phyloP scores from a whole-genome alignment of 2,329 filamentous ascomycete species.

The Metarhizium anisopliae region DNA sequence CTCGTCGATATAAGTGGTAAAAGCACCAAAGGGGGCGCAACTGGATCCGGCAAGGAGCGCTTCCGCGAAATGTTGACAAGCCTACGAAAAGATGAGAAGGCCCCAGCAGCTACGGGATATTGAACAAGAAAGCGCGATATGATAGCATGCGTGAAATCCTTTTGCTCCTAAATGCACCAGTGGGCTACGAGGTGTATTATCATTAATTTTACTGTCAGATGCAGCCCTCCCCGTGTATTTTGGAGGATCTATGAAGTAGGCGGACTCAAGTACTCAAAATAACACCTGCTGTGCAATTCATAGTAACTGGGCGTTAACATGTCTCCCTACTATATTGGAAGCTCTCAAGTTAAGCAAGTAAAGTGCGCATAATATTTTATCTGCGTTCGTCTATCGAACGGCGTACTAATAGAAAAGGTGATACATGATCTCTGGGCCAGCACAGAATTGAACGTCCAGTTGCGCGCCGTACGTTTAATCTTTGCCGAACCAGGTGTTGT shows the following conservation, averaged over 20 bases:
- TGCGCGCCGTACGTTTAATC: constrained; percentile 24
- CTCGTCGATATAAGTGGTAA: constrained; percentile 96
- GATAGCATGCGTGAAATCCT: neutral
- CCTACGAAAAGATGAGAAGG: constrained; percentile 88
- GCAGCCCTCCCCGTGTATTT: neutral
- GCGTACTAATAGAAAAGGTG: neutral
- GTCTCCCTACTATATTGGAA: neutral
- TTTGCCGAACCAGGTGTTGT: constrained; percentile 70
- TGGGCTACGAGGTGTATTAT: neutral
- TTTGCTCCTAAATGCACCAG: neutral
- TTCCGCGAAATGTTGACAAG: constrained; percentile 86
- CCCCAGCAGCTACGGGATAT: constrained; percentile 56
- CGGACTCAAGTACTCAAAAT: neutral
- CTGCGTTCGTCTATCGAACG: neutral
- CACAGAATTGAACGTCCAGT: neutral
- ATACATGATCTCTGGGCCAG: neutral
- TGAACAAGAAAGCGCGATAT: constrained; percentile 23
- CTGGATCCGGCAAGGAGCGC: constrained; percentile 87
- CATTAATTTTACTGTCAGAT: neutral
- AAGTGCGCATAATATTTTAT: neutral
- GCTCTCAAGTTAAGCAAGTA: neutral
- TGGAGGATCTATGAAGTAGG: neutral
- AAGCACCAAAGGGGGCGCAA: constrained; percentile 74
- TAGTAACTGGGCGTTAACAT: neutral
- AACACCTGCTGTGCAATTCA: neutral